These are phyloP conservation scores for Paulinella micropora DNA, from an alignment of 78 protist species.

Conservation along the genomic window DNA sequence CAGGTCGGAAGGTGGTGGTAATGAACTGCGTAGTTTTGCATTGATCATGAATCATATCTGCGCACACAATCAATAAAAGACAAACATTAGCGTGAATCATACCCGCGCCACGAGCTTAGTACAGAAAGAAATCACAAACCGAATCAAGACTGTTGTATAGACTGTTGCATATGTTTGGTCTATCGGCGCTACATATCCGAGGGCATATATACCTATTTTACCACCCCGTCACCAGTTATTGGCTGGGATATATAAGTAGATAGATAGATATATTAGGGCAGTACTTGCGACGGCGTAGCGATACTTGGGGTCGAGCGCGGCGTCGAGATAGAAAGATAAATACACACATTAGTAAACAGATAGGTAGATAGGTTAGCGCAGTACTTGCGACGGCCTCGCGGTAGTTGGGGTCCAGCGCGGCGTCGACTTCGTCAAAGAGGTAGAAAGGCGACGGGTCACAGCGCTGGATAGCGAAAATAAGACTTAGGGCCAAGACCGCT, in stretches of 20 bases:
- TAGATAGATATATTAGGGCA: no score
- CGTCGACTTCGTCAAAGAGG: slow-evolving; percentile 95
- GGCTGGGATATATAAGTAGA: neutral
- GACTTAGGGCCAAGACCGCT: slow-evolving; percentile 86
- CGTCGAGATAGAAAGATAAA: no score
- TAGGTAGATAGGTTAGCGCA: neutral
- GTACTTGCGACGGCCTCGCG: slow-evolving; percentile 69
- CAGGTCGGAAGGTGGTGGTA: slow-evolving; percentile 59
- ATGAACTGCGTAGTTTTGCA: slow-evolving; percentile 47
- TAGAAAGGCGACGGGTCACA: slow-evolving; percentile 97
- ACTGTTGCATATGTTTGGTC: no score
- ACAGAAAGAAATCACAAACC: no score
- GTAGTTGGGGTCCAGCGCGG: slow-evolving; percentile 77
- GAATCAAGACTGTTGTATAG: neutral
- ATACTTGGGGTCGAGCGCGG: no score
- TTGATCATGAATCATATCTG: slow-evolving; percentile 25
- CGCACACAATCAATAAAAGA: no score
- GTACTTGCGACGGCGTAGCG: neutral
- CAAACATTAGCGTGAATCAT: neutral
- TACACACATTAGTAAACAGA: no score
- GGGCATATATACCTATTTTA: no score
- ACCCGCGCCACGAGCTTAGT: neutral
- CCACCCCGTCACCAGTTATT: neutral
- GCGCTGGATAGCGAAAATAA: slow-evolving; percentile 94
- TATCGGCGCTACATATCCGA: no score